Percentiles rank a stretch among this genome's conserved stretches.
These are phyloP conservation scores for Melastoma candidum DNA, from an alignment of 441 rosid species.

Conservation along the genomic window DNA sequence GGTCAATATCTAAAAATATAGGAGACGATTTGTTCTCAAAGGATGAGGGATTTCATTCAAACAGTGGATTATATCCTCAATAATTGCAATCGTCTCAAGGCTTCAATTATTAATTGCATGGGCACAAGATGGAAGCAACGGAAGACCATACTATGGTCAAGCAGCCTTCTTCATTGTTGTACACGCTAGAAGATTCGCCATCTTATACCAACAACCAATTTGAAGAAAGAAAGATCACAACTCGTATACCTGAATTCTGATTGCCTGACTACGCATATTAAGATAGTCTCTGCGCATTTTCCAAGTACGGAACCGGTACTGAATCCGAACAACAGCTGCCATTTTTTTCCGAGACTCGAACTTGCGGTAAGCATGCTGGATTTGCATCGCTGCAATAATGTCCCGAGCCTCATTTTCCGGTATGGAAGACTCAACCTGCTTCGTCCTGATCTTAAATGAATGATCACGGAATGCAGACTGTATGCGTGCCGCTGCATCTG, in stretches of 20 bases:
- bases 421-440: conserved; percentile 33
- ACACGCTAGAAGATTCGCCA: too few relatives aligned
- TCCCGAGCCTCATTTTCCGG: conserved; percentile 69
- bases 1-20: too few relatives aligned
- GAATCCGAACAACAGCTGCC: conserved; percentile 82
- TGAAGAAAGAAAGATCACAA: not conserved
- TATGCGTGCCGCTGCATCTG: conserved; percentile 94
- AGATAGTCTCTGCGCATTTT: conserved; percentile 65
- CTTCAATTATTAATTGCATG: too few relatives aligned
- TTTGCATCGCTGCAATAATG: conserved; percentile 86
- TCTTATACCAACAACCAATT: too few relatives aligned
- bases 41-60: too few relatives aligned
- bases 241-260: conserved; percentile 68
- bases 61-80: too few relatives aligned
- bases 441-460: conserved; percentile 50
- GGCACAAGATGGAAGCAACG: too few relatives aligned
- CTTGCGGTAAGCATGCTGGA: conserved; percentile 87
- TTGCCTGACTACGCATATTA: conserved; percentile 57
- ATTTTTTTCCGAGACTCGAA: conserved; percentile 52
- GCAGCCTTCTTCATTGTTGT: too few relatives aligned
- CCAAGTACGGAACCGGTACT: conserved; percentile 85
- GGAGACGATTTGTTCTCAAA: too few relatives aligned
- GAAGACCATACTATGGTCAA: too few relatives aligned
- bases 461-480: conserved; percentile 84
- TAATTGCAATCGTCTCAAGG: too few relatives aligned